A percentile compares a stretch with the other conserved stretches of the same genome.
Conservation (phyloP, 805 yeast species). For the Osmozyma mogii region DNA sequence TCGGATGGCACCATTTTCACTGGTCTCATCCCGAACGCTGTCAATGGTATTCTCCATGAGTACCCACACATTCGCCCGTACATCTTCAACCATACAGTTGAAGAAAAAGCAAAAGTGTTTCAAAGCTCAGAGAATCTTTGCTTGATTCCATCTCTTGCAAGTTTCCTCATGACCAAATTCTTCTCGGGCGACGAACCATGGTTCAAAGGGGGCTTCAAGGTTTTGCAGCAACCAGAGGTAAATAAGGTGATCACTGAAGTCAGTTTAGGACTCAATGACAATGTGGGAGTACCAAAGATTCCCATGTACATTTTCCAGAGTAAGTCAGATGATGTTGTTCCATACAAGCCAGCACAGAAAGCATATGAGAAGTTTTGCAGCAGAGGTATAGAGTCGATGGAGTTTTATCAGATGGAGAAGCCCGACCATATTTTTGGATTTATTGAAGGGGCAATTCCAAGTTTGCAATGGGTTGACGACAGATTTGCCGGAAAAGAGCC, state of each 20-base stretch:
- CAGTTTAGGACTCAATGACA: background rate
- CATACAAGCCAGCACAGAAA: slow-evolving; percentile 10
- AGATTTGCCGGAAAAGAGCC: slow-evolving; percentile 7
- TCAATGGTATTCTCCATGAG: slow-evolving; percentile 24
- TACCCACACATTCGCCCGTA: slow-evolving; percentile 19
- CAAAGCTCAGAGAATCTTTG: slow-evolving; percentile 1
- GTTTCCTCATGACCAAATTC: background rate
- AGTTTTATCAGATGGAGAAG: slow-evolving; percentile 17
- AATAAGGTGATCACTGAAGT: slow-evolving; percentile 1
- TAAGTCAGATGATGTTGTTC: slow-evolving; percentile 16
- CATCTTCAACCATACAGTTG: slow-evolving; percentile 3
- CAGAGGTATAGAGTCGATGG: slow-evolving; percentile 20
- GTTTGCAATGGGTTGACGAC: slow-evolving; percentile 7
- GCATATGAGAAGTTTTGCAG: slow-evolving; percentile 22
- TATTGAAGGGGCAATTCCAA: slow-evolving; percentile 8
- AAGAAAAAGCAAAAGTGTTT: background rate
- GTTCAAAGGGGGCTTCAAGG: slow-evolving; percentile 1
- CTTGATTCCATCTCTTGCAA: slow-evolving; percentile 1
- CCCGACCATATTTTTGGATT: slow-evolving; percentile 21
- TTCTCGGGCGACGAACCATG: slow-evolving; percentile 1
- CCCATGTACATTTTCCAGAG: slow-evolving; percentile 21
- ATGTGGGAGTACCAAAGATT: slow-evolving; percentile 12
- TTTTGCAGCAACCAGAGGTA: slow-evolving; percentile 1
- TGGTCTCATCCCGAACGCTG: slow-evolving; percentile 22
- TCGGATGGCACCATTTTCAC: slow-evolving; percentile 20